phyloP scores from a whole-genome alignment of 2,329 filamentous ascomycete species.

The Calonectria pteridis region DNA sequence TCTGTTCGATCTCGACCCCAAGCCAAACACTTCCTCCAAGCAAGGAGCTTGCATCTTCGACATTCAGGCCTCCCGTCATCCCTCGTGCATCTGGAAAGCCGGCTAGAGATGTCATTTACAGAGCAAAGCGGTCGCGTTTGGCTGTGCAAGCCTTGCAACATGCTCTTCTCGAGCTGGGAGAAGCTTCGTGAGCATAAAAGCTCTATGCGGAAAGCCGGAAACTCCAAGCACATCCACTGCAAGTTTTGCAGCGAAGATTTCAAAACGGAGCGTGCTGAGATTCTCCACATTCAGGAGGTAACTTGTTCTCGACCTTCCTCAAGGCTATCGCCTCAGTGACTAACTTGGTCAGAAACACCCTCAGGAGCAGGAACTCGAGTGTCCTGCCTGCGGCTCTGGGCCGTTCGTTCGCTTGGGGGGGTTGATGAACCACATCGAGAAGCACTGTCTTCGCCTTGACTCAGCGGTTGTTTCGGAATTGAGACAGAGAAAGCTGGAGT shows the following conservation, averaged over 20 bases:
- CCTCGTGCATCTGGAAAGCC: not conserved
- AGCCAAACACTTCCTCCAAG: not conserved
- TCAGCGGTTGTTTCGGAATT: slow-evolving; percentile 47
- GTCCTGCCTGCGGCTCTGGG: slow-evolving; percentile 58
- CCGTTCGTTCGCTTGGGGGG: slow-evolving; percentile 52
- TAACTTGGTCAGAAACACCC: slow-evolving; percentile 52
- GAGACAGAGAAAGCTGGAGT: slow-evolving; percentile 54
- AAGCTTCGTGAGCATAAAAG: slow-evolving; percentile 47
- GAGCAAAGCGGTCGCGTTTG: slow-evolving; percentile 30
- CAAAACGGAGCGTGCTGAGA: slow-evolving; percentile 46
- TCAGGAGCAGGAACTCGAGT: slow-evolving; percentile 55
- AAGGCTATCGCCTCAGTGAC: not conserved
- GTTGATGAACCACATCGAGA: slow-evolving; percentile 62
- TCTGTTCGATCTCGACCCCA: not conserved
- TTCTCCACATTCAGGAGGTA: slow-evolving; percentile 53
- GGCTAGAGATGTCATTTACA: slow-evolving; percentile 31
- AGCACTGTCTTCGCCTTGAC: slow-evolving; percentile 53
- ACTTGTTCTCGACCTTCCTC: not conserved
- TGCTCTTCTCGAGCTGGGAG: slow-evolving; percentile 42
- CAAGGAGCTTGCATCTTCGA: not conserved
- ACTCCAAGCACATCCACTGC: slow-evolving; percentile 52
- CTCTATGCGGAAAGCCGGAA: slow-evolving; percentile 40
- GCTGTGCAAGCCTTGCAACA: slow-evolving; percentile 47
- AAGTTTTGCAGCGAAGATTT: slow-evolving; percentile 54
- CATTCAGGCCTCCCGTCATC: not conserved